Conservation (phyloP, 2,329 filamentous ascomycete species). For the Aspergillus texensis region DNA sequence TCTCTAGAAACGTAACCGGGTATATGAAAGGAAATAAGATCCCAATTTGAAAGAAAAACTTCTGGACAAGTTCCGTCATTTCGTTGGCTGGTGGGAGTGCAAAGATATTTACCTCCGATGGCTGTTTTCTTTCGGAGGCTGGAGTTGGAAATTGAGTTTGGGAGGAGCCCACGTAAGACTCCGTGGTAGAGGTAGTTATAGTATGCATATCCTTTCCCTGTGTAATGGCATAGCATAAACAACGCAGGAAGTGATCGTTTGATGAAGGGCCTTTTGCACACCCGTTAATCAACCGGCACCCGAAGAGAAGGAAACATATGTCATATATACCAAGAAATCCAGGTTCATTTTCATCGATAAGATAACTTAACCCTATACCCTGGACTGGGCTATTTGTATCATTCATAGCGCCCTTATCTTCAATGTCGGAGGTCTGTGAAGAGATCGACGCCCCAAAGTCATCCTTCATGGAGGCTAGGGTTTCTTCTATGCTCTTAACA, state of each 20-base stretch:
- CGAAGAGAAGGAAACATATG: neutral
- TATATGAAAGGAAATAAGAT: constrained; percentile 35
- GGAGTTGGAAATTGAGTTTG: neutral
- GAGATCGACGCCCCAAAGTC: constrained; percentile 13
- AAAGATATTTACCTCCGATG: constrained; percentile 24
- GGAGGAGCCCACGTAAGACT: neutral
- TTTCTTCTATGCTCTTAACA: constrained; percentile 31
- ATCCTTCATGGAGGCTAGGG: constrained; percentile 16
- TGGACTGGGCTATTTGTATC: constrained; percentile 29
- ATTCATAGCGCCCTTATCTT: neutral
- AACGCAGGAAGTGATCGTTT: neutral
- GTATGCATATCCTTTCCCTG: neutral
- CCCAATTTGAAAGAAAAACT: constrained; percentile 30
- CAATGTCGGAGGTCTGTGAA: neutral
- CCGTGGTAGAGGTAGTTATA: neutral
- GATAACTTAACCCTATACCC: constrained; percentile 40
- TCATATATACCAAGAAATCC: constrained; percentile 40
- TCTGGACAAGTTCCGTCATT: constrained; percentile 20
- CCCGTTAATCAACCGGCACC: neutral
- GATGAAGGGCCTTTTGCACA: neutral
- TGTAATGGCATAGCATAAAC: neutral
- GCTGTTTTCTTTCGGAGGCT: neutral
- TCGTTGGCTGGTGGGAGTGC: constrained; percentile 17
- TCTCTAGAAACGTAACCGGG: constrained; percentile 27
- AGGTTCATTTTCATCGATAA: constrained; percentile 41